Evolutionary conservation across 192 early-diverging fungal genomes (phyloP).

Genomic region (Coemansia sp.): DNA sequence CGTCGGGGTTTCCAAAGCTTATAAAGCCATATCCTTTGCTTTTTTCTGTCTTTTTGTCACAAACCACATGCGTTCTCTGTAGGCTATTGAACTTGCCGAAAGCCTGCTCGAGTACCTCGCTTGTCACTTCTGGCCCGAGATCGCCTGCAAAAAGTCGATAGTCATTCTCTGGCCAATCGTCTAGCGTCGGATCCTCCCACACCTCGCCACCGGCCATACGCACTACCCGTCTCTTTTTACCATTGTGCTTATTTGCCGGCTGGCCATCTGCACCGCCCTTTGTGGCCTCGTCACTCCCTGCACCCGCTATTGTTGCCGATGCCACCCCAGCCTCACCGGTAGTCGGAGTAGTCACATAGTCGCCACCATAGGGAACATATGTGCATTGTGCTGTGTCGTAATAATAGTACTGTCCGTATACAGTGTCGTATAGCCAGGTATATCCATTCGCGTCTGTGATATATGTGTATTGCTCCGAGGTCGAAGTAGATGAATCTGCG

Average conservation of each 20-base stretch:
- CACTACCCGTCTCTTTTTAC: constrained; percentile 68
- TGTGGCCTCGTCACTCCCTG: not conserved
- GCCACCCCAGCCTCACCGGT: constrained; percentile 1
- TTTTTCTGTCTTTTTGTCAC: constrained; percentile 83
- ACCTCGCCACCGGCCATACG: constrained; percentile 87
- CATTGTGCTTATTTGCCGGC: constrained; percentile 46
- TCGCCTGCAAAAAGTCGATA: constrained; percentile 93
- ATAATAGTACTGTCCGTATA: constrained; percentile 52
- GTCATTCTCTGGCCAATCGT: constrained; percentile 89
- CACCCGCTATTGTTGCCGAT: not conserved
- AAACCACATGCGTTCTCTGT: constrained; percentile 79
- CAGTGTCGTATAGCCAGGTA: constrained; percentile 42
- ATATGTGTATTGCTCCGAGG: constrained; percentile 47
- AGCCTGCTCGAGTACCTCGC: constrained; percentile 73
- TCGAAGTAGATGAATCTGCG: not conserved
- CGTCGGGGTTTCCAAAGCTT: constrained; percentile 87
- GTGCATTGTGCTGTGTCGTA: constrained; percentile 34
- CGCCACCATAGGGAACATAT: constrained; percentile 26
- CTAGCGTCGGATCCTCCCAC: constrained; percentile 88
- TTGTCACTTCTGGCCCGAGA: constrained; percentile 90
- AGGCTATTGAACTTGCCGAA: constrained; percentile 88
- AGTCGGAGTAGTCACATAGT: not conserved
- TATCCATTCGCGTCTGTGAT: constrained; percentile 43
- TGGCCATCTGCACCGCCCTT: constrained; percentile 1
- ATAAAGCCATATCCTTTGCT: constrained; percentile 93